These are phyloP conservation scores for Debaryomyces fabryi DNA, from an alignment of 1,139 yeast genomes.

Conservation along the genomic window DNA sequence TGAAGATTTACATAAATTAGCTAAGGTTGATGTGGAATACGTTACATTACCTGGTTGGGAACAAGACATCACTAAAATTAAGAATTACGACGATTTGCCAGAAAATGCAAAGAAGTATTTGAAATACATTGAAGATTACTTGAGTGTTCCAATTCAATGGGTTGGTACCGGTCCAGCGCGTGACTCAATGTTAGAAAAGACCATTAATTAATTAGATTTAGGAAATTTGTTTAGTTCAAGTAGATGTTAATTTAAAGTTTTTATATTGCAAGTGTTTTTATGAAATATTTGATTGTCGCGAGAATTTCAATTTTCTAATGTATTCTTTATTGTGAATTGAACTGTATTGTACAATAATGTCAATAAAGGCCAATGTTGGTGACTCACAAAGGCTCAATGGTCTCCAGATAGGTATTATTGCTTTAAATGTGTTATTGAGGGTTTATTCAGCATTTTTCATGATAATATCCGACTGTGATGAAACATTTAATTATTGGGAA, in stretches of 20 bases:
- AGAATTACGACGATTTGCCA: conserved; percentile 77
- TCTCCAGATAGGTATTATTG: conserved; percentile 18
- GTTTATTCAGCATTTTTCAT: conserved; percentile 54
- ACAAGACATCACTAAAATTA: conserved; percentile 72
- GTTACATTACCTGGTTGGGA: conserved; percentile 95
- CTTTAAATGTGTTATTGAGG: conserved; percentile 40
- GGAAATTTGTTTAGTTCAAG: conserved; percentile 3
- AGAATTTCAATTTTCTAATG: not conserved
- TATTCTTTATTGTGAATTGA: not conserved
- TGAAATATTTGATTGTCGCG: not conserved
- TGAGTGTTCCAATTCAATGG: conserved; percentile 89
- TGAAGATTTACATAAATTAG: conserved; percentile 80
- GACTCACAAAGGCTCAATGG: conserved; percentile 4
- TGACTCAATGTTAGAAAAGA: conserved; percentile 70
- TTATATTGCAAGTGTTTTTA: not conserved
- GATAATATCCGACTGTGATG: conserved; percentile 86
- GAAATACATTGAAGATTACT: conserved; percentile 79
- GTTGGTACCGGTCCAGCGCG: conserved; percentile 99
- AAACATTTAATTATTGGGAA: conserved; percentile 89
- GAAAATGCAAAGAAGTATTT: conserved; percentile 83
- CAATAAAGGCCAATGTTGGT: not conserved
- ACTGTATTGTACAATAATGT: not conserved
- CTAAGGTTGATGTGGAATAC: conserved; percentile 88
- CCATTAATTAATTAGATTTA: conserved; percentile 14
- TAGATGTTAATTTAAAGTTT: conserved; percentile 2